phyloP scores from a whole-genome alignment of 2,329 filamentous ascomycete species.

The Conoideocrella luteorostrata region DNA sequence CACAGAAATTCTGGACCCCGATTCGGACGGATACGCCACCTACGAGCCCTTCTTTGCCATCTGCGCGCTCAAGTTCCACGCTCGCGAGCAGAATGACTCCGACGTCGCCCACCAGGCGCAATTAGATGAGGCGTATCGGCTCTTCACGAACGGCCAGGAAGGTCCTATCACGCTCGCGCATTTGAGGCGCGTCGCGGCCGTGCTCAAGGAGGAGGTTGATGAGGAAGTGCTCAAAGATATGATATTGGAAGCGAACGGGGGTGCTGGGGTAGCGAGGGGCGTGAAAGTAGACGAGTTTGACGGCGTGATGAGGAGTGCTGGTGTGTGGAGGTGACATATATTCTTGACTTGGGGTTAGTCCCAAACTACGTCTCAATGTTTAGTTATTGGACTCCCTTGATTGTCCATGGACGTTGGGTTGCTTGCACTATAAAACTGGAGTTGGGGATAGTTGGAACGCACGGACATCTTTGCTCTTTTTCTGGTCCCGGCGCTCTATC shows the following conservation, averaged over 20 bases:
- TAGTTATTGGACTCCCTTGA: not conserved
- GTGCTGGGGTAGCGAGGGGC: constrained; percentile 61
- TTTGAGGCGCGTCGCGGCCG: constrained; percentile 69
- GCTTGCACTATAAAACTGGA: too few relatives aligned
- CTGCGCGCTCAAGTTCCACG: constrained; percentile 77
- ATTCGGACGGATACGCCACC: constrained; percentile 66
- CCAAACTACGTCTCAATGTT: not conserved
- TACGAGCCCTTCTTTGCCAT: constrained; percentile 83
- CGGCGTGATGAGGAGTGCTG: constrained; percentile 76
- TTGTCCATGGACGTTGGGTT: too few relatives aligned
- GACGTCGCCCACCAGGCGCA: constrained; percentile 55
- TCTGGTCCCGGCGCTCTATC: too few relatives aligned
- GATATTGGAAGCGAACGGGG: constrained; percentile 89
- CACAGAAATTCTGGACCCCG: constrained; percentile 74
- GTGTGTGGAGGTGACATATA: constrained; percentile 72
- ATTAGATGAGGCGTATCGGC: constrained; percentile 71
- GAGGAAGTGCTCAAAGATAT: constrained; percentile 87
- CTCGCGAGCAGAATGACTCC: constrained; percentile 43
- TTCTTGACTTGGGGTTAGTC: too few relatives aligned
- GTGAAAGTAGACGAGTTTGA: constrained; percentile 79
- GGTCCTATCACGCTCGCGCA: constrained; percentile 72
- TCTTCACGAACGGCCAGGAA: constrained; percentile 60
- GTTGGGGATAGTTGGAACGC: too few relatives aligned
- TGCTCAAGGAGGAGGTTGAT: constrained; percentile 76
- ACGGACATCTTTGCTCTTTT: too few relatives aligned